Percentiles rank a stretch among this genome's conserved stretches.
phyloP scores from a whole-genome alignment of 2,329 filamentous ascomycete species.

The Aureobasidium sp. region DNA sequence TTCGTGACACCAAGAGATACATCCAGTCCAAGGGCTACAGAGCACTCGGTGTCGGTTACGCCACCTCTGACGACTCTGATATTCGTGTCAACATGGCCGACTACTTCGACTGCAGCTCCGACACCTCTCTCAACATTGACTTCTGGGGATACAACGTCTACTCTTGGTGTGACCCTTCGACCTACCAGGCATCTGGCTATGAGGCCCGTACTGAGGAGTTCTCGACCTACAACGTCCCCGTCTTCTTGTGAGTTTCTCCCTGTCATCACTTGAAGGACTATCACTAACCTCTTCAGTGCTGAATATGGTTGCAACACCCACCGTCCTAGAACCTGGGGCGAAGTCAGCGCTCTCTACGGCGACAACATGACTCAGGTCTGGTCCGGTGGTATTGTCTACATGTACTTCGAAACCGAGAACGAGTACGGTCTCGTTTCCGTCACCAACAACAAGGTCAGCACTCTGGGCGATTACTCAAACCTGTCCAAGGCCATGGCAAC shows the following conservation, averaged over 20 bases:
- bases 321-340: constrained; percentile 69
- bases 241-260: constrained; percentile 63
- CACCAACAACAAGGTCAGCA: constrained; percentile 51
- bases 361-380: constrained; percentile 76
- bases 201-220: constrained; percentile 79
- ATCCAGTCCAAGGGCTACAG: constrained; percentile 75
- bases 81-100: constrained; percentile 76
- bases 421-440: constrained; percentile 73
- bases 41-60: constrained; percentile 82
- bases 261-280: neutral
- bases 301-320: constrained; percentile 91
- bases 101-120: constrained; percentile 84
- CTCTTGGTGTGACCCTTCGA: constrained; percentile 91
- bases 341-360: constrained; percentile 75
- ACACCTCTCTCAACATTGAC: constrained; percentile 62
- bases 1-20: constrained; percentile 91
- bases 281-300: constrained; percentile 28
- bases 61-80: constrained; percentile 81
- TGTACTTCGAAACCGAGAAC: constrained; percentile 91
- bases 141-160: constrained; percentile 99
- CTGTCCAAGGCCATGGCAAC: constrained; percentile 63
- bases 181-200: constrained; percentile 70
- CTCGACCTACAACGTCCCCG: constrained; percentile 77
- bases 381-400: constrained; percentile 96
- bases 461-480: constrained; percentile 62